Percentiles rank a stretch among this genome's conserved stretches.
These are phyloP conservation scores for Diplodia mutila DNA, from an alignment of 2,329 filamentous ascomycete genomes.

Conservation along the genomic window DNA sequence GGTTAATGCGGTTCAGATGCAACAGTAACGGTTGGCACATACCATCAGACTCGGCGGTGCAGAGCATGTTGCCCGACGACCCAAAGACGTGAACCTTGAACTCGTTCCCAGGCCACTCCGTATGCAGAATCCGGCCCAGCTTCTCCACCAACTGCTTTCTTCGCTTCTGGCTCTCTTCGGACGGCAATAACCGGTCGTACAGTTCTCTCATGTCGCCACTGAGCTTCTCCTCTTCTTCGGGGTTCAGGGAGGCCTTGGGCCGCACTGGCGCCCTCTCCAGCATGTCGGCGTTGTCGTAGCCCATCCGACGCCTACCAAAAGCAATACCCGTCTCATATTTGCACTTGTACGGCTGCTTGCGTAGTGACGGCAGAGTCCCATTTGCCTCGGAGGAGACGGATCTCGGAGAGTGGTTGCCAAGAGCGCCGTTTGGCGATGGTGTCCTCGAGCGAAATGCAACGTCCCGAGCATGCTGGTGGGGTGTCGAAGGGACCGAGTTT, in stretches of 20 bases:
- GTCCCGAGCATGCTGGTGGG: slow-evolving; percentile 83
- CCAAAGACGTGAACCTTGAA: slow-evolving; percentile 94
- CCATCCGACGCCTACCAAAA: slow-evolving; percentile 82
- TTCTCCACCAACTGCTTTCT: slow-evolving; percentile 80
- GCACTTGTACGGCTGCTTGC: slow-evolving; percentile 68
- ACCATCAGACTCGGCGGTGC: slow-evolving; percentile 96
- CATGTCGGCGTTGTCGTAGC: slow-evolving; percentile 86
- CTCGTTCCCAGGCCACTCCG: slow-evolving; percentile 87
- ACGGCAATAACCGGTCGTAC: slow-evolving; percentile 84
- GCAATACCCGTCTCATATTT: slow-evolving; percentile 87
- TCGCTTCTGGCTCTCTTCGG: slow-evolving; percentile 74
- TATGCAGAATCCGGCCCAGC: slow-evolving; percentile 83
- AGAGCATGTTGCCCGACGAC: slow-evolving; percentile 94
- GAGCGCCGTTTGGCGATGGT: slow-evolving; percentile 75
- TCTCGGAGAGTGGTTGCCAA: slow-evolving; percentile 80
- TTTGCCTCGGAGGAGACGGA: slow-evolving; percentile 91
- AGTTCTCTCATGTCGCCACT: slow-evolving; percentile 82
- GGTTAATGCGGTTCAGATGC: slow-evolving; percentile 32
- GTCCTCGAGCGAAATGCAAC: slow-evolving; percentile 76
- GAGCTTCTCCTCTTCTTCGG: slow-evolving; percentile 56
- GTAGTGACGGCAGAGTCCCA: slow-evolving; percentile 69
- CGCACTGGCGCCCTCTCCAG: slow-evolving; percentile 71
- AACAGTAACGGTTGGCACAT: slow-evolving; percentile 43
- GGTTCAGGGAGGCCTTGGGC: slow-evolving; percentile 59
- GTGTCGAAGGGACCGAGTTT: slow-evolving; percentile 90